These are phyloP conservation scores for Carnegiea gigantea DNA, from an alignment of 179 eudicot genomes.

Conservation along the genomic window DNA sequence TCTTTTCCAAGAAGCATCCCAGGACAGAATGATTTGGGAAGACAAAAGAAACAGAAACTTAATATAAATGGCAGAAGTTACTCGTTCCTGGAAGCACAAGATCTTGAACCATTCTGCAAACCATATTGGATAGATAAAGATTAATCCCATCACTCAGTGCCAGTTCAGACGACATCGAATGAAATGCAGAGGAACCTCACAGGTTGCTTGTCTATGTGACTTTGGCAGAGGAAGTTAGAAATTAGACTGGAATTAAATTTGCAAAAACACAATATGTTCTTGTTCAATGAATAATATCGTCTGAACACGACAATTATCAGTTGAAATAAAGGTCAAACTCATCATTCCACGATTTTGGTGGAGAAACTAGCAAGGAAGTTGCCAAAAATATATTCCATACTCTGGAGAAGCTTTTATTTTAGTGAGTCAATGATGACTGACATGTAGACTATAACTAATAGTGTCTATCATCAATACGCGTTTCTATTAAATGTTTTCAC, in stretches of 20 bases:
- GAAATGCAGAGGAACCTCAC: constrained; percentile 5
- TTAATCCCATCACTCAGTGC: not conserved
- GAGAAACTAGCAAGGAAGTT: not conserved
- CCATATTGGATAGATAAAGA: not conserved
- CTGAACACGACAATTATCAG: not conserved
- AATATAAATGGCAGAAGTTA: not conserved
- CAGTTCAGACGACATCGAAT: not conserved
- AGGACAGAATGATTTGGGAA: not conserved
- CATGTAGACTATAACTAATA: not conserved
- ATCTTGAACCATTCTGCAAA: not conserved
- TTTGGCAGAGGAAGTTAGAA: not conserved
- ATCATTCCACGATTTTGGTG: constrained; percentile 3
- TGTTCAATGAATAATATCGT: not conserved
- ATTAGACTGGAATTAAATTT: not conserved
- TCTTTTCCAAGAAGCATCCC: constrained; percentile 1
- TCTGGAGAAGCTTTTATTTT: not conserved
- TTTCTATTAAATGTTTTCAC: too few species aligned
- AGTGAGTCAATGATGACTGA: constrained; percentile 5
- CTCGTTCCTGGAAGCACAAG: not conserved
- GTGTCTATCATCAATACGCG: not conserved
- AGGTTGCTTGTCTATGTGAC: not conserved
- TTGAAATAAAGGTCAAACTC: constrained; percentile 1
- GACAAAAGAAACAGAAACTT: not conserved
- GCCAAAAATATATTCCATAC: not conserved
- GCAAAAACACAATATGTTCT: not conserved